Percentiles rank a stretch among this genome's conserved stretches.
Conservation (phyloP, 371 early-diverging fungal genomes). For the Saksenaea vasiformis region DNA sequence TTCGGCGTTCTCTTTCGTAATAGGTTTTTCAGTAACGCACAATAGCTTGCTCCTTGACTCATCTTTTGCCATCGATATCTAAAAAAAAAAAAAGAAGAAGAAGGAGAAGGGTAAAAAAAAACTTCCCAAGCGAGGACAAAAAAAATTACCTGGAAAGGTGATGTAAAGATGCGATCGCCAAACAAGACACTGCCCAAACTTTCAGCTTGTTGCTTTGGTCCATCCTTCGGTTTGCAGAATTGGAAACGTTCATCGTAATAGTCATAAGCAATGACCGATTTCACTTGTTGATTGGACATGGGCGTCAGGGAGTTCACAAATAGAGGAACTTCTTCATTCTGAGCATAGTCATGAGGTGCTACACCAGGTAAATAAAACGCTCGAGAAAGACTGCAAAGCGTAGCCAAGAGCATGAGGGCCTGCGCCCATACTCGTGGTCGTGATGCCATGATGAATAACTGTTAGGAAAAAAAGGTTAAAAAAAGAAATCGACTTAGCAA, state of each 20-base stretch:
- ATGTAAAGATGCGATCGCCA: slow-evolving; percentile 94
- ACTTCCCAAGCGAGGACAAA: background rate
- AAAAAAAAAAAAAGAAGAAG: background rate
- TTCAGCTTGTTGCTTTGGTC: slow-evolving; percentile 74
- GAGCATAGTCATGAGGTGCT: slow-evolving; percentile 84
- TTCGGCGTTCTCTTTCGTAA: slow-evolving; percentile 72
- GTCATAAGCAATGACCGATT: slow-evolving; percentile 85
- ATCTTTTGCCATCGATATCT: slow-evolving; percentile 25
- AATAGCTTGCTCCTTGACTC: slow-evolving; percentile 62
- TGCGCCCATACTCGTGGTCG: slow-evolving; percentile 7
- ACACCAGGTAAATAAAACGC: slow-evolving; percentile 94
- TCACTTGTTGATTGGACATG: slow-evolving; percentile 58
- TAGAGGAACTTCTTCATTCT: slow-evolving; percentile 71
- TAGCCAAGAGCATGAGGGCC: slow-evolving; percentile 3
- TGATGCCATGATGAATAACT: slow-evolving; percentile 7
- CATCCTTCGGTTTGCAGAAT: slow-evolving; percentile 80
- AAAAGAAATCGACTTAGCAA: background rate
- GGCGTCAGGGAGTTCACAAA: slow-evolving; percentile 91
- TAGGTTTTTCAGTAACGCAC: slow-evolving; percentile 59
- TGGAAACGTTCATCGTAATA: slow-evolving; percentile 83
- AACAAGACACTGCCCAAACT: slow-evolving; percentile 90
- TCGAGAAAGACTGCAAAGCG: background rate
- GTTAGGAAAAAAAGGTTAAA: background rate
- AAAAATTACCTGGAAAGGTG: slow-evolving; percentile 72
- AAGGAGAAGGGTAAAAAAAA: no score